phyloP scores from a whole-genome alignment of 139 green algal genomes.

The Micromonas pusilla region DNA sequence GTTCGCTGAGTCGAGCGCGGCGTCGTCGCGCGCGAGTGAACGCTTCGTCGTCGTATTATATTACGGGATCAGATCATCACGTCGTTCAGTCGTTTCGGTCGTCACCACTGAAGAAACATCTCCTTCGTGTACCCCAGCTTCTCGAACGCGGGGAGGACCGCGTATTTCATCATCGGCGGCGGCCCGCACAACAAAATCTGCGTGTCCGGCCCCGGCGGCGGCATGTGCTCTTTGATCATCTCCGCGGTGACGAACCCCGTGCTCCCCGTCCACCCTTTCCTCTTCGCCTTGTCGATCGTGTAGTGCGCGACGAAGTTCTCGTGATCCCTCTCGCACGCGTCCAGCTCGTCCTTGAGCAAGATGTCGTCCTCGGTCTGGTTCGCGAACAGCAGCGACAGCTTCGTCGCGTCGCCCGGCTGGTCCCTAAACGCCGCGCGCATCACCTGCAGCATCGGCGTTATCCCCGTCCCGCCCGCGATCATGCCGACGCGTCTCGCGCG shows the following conservation, averaged over 20 bases:
- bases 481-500: conserved; percentile 63
- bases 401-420: conserved; percentile 42
- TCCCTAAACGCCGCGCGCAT: conserved; percentile 13
- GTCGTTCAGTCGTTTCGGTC: neutral
- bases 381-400: conserved; percentile 83
- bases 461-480: conserved; percentile 90
- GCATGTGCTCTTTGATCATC: conserved; percentile 70
- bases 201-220: conserved; percentile 33
- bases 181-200: conserved; percentile 85
- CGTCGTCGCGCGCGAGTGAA: too few relatives aligned
- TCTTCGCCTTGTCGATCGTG: conserved; percentile 42
- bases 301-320: conserved; percentile 40
- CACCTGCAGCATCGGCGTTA: conserved; percentile 57
- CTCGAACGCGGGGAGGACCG: conserved; percentile 73
- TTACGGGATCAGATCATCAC: too few relatives aligned
- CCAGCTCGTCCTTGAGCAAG: conserved; percentile 80
- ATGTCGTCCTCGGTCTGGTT: conserved; percentile 90
- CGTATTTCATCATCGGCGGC: conserved; percentile 81
- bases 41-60: too few relatives aligned
- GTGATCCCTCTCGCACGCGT: conserved; percentile 38
- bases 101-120: conserved; percentile 55
- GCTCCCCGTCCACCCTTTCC: conserved; percentile 56
- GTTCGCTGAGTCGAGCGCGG: too few relatives aligned
- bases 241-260: conserved; percentile 68
- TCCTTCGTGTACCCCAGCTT: conserved; percentile 57